Base-by-base conservation (phyloP, 108 stramenopile species). In the Nitzschia sp. region DNA sequence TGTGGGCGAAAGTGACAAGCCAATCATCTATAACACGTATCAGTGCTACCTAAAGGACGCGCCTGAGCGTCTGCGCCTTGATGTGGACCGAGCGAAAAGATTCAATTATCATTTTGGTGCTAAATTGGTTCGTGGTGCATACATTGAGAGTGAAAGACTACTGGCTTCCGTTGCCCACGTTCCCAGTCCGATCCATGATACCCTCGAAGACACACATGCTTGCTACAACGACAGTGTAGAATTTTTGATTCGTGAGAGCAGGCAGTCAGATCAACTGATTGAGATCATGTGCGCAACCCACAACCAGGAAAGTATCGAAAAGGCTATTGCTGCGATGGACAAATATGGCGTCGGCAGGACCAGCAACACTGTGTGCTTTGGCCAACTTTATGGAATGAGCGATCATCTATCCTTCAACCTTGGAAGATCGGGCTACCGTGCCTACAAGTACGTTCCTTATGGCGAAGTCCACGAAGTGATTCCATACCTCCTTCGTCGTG, bases 71-170 rank as follows among this genome's bases (percentile, higher is more conserved):
- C 56, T 99, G n/a, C 56, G 45, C 5, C 66, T 46, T 13, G 97
- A 98, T 76, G 66, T 98, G 34, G 86, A 93, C 44, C 72, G 97
- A 25, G 85, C 98, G 27, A 67, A 92, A 28, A 77, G 94, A 21
- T 76, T 72, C 50, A 63, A 56, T 3, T 97, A 82, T 64, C 79
- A 83, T 27, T 95, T 97, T 70, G 96, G 88, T 30, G 96, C 94
- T 30, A 99, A 98, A 75, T 83, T 98, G 3, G 99, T 99, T 29
- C 89, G 99, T 5, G 99, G 97, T 30, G 99, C 99, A 1, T 99
- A 99, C 88, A 97, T 98, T 96, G 84, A 89, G 9, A 79, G 84
- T 32, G 99, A 98, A 75, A 79, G 94, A 6, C 76, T 75, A 54
- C 70, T 91, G 34, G 96, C 98, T 1, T 55, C 55, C 63, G 60